Evolutionary conservation across 345 rosid species (phyloP), one percentile per base, ranked within the genome.

Genomic region (Eucalyptus polybractea): DNA sequence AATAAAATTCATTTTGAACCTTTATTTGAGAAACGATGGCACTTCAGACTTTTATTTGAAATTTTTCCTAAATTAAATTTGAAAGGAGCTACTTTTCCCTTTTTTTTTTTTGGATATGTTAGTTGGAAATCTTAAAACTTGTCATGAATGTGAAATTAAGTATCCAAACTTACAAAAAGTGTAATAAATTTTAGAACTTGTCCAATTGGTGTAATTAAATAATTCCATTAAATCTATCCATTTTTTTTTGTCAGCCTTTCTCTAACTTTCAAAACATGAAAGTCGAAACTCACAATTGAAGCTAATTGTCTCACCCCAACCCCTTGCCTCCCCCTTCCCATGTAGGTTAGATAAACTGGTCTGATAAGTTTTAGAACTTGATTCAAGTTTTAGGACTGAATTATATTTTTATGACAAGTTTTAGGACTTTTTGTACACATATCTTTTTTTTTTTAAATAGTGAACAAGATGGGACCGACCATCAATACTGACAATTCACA

Each of bases 241-340:
- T 6, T 3, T 54, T 8, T 22, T 54, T 15, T 54, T 22, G 9
- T 53, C 0, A 51, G 1, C 4, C 4, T 22, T 22, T 54, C 6
- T 54, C 17, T 54, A 22, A 54, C 10, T 54, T 54, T 54, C 27
- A 8, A 54, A 10, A 6, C 1, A 0, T 16, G 2, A 51, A 0
- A 51, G 2, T 51, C 4, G 0, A 51, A 51, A 51, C 0, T 0
- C 4, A 51, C 4, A 7, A 0, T 17, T 51, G 0, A 51, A 53
- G 22, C 9, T 53, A 19, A 53, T 19, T 17, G 9, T 53, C 56
- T 53, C 56, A 19, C 0, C 4, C 24, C 4, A 53, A 53, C 9
- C 22, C 1, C 22, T 1, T 0, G 4, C 4, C 56, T 53, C 8
- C 56, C 10, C 10, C 24, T 53, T 53, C 4, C 21, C 21, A 51